phyloP scores from a whole-genome alignment of 208 protist genomes.

The Leishmania braziliensis region DNA sequence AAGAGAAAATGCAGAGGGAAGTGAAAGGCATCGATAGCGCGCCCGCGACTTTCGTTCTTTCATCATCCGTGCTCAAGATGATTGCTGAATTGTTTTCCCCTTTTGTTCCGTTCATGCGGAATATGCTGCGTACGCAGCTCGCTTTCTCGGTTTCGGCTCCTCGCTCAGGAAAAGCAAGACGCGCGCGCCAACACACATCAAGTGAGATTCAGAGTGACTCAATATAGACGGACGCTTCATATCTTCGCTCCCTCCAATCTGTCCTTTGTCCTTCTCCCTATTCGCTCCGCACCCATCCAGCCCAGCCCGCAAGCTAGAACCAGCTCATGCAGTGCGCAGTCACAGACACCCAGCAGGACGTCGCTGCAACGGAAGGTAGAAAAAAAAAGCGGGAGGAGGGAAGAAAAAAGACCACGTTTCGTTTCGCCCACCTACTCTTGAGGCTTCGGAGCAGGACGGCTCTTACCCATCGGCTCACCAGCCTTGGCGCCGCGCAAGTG shows the following conservation, averaged over 20 bases:
- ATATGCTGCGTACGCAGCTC: background rate
- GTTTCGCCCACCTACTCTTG: constrained; percentile 34
- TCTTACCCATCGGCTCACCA: constrained; percentile 74
- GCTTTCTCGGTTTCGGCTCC: background rate
- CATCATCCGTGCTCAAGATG: background rate
- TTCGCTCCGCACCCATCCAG: background rate
- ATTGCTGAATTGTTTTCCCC: background rate
- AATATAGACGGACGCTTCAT: background rate
- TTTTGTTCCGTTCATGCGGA: background rate
- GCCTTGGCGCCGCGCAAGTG: constrained; percentile 93
- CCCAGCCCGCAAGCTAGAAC: background rate
- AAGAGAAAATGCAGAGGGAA: background rate
- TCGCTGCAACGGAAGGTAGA: background rate
- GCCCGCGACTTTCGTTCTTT: background rate
- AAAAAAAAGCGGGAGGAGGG: background rate
- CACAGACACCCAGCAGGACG: too few relatives aligned
- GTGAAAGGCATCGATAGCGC: background rate
- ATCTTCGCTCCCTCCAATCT: background rate
- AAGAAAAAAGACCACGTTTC: background rate
- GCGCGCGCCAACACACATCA: background rate
- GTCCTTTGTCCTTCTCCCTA: background rate
- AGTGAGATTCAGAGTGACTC: background rate
- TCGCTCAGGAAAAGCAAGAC: background rate
- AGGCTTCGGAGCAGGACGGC: constrained; percentile 59
- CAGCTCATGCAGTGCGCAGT: background rate